Evolutionary conservation across 108 stramenopile genomes (phyloP), one percentile per base, ranked within the genome.

Genomic region (Pseudonitzschia multiseries): DNA sequence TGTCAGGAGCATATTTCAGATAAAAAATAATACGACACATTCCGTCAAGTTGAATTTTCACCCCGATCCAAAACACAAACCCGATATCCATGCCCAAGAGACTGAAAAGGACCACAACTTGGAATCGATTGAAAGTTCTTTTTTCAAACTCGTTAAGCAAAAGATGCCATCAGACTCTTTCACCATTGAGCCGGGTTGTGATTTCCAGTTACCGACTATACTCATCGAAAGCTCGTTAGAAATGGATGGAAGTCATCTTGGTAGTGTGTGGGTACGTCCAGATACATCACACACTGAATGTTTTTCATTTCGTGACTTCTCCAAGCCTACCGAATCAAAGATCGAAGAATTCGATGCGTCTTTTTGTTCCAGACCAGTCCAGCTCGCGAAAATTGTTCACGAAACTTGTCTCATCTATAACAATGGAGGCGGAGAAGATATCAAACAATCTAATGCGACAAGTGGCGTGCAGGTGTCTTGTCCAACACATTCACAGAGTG

Each of bases 11-110:
- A 79, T 88, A 18, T 96, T 97, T 77, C 81, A 89, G 65, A 57
- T 97, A 15, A 61, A 84, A 31, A 97, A 97, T 78, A 93, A 86
- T 56, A 96, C 96, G 6, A 77, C 86, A 51, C 97, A 97, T 76
- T 53, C 81, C 1, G 74, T 97, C 26, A 75, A 72, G 43, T 53
- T 97, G 53, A 70, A 87, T 12, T 68, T 85, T 18, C 79, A 96
- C 75, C 95, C 96, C n/a, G 83, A 92, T 75, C 88, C 92, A 22
- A 71, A 51, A 0, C 32, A 72, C 31, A 68, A 69, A 51, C 76
- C 81, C 13, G 14, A 59, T 27, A 9, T 59, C 53, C 0, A 8
- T 24, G 36, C 71, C 32, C 69, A 76, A 31, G 51, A 41, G 50
- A 28, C n/a, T 22, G 46, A 42, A 29, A 17, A 1, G 20, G 26